Conservation (phyloP, 208 protist species). For the Naegleria lovaniensis region DNA sequence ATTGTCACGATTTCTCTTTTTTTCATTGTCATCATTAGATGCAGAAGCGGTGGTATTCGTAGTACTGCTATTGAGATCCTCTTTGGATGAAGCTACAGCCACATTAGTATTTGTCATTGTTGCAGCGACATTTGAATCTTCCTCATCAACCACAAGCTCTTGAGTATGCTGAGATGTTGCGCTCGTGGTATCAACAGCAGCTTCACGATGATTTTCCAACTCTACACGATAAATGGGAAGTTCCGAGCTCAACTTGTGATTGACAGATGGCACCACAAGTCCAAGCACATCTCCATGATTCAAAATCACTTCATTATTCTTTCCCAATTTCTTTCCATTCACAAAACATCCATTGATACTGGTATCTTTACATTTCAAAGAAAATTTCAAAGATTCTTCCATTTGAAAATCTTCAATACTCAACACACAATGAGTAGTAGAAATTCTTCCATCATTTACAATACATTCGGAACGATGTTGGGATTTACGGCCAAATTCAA, state of each 20-base stretch:
- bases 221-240: background rate
- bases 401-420: too few relatives aligned
- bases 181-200: background rate
- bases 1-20: background rate
- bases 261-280: background rate
- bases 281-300: background rate
- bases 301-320: background rate
- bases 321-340: background rate
- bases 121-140: background rate
- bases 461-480: background rate
- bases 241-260: background rate
- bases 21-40: background rate
- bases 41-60: background rate
- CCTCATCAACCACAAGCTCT: background rate
- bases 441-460: background rate
- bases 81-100: background rate
- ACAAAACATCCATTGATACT: background rate
- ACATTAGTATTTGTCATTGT: background rate
- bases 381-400: background rate
- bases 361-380: background rate
- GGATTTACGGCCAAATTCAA: background rate
- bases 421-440: background rate
- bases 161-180: background rate
- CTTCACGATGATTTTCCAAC: background rate
- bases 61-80: background rate